Conservation (phyloP, 352 stramenopile species). For the Lagenidium giganteum region DNA sequence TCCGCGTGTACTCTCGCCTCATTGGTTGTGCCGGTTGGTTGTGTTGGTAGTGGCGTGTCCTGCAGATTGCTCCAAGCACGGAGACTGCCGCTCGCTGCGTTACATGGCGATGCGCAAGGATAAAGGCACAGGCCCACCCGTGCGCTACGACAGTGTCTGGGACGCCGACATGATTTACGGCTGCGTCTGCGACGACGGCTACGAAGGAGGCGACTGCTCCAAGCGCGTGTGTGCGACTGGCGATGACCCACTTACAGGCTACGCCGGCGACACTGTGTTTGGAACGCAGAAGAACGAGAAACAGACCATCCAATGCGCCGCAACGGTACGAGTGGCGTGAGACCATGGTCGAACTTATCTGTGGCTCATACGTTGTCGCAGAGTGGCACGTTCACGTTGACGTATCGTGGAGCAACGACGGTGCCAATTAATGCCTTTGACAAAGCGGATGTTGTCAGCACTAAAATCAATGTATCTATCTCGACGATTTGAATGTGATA, state of each 20-base stretch:
- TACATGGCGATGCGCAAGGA: slow-evolving; percentile 60
- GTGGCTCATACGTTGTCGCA: slow-evolving; percentile 10
- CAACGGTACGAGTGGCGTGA: slow-evolving; percentile 32
- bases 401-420: slow-evolving; percentile 59
- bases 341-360: neutral
- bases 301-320: slow-evolving; percentile 58
- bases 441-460: slow-evolving; percentile 45
- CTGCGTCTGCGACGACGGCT: slow-evolving; percentile 85
- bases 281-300: slow-evolving; percentile 81
- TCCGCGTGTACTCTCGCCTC: neutral
- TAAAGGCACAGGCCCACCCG: slow-evolving; percentile 32
- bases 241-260: slow-evolving; percentile 71
- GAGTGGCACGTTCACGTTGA: slow-evolving; percentile 67
- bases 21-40: neutral
- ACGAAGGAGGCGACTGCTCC: slow-evolving; percentile 83
- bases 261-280: slow-evolving; percentile 51
- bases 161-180: slow-evolving; percentile 87
- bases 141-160: slow-evolving; percentile 63
- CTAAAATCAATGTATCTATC: slow-evolving; percentile 62
- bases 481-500: too few species aligned
- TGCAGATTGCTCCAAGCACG: slow-evolving; percentile 52
- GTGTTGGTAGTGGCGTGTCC: slow-evolving; percentile 52
- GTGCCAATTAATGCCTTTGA: slow-evolving; percentile 58
- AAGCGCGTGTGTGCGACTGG: slow-evolving; percentile 55
- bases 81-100: slow-evolving; percentile 70